Evolutionary conservation across 176 grass and related monocot genomes (phyloP).

Genomic region (Hyparrhenia diplandra): DNA sequence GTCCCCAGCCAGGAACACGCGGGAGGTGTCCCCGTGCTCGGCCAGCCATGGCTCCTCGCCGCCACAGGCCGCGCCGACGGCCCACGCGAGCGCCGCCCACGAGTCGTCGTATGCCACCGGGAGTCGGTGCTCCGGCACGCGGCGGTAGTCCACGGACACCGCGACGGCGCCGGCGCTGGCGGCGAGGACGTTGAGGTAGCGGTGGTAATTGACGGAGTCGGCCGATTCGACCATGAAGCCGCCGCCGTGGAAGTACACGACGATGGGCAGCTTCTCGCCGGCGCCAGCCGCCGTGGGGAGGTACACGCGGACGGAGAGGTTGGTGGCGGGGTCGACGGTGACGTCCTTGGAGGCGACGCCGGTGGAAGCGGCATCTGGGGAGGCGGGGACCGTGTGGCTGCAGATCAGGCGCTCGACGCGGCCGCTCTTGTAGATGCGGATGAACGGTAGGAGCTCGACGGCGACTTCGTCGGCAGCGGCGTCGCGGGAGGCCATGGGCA

Average conservation of each 20-base stretch:
- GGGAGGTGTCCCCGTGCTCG: slow-evolving; percentile 49
- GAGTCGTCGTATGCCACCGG: slow-evolving; percentile 68
- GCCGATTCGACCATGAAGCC: slow-evolving; percentile 61
- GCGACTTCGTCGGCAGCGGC: slow-evolving; percentile 13
- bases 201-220: slow-evolving; percentile 43
- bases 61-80: background rate
- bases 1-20: slow-evolving; percentile 52
- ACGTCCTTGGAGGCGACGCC: slow-evolving; percentile 59
- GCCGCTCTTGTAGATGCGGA: slow-evolving; percentile 64
- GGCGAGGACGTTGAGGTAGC: slow-evolving; percentile 45
- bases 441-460: slow-evolving; percentile 42
- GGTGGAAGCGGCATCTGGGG: slow-evolving; percentile 17
- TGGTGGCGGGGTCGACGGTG: slow-evolving; percentile 34
- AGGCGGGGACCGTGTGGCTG: slow-evolving; percentile 30
- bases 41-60: slow-evolving; percentile 48
- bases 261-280: slow-evolving; percentile 37
- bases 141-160: slow-evolving; percentile 70
- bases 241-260: slow-evolving; percentile 70
- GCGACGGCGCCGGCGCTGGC: slow-evolving; percentile 38
- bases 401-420: slow-evolving; percentile 62
- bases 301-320: slow-evolving; percentile 62
- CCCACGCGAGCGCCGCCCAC: slow-evolving; percentile 50
- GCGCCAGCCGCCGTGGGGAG: slow-evolving; percentile 28
- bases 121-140: slow-evolving; percentile 69
- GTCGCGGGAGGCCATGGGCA: too few relatives aligned